phyloP scores from a whole-genome alignment of 345 rosid species.

The Syzygium aromaticum region DNA sequence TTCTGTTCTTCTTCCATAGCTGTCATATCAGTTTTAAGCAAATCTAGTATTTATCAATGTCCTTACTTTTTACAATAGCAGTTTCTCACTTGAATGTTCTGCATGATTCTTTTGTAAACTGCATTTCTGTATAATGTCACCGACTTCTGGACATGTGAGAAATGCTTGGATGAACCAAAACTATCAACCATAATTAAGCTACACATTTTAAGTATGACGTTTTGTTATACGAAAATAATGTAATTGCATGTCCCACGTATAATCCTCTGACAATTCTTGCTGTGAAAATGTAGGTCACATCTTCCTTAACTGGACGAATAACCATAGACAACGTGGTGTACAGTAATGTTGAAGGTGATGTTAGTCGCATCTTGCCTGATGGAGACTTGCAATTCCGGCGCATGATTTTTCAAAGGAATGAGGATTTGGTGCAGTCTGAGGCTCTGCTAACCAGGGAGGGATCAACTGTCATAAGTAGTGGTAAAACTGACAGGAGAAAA shows the following conservation, averaged over 20 bases:
- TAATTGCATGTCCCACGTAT: neutral
- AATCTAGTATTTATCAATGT: neutral
- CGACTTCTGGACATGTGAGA: neutral
- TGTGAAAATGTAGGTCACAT: constrained; percentile 39
- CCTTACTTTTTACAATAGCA: neutral
- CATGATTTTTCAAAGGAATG: constrained; percentile 76
- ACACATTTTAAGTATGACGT: neutral
- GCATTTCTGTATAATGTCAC: neutral
- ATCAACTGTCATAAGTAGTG: constrained; percentile 16
- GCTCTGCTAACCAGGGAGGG: constrained; percentile 56
- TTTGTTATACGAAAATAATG: neutral
- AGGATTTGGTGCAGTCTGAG: constrained; percentile 86
- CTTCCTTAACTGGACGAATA: constrained; percentile 63
- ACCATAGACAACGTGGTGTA: constrained; percentile 81
- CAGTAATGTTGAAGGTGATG: constrained; percentile 42
- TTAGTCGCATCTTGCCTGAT: constrained; percentile 26
- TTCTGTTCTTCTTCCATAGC: neutral
- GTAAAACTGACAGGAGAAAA: constrained; percentile 22
- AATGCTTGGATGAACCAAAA: neutral
- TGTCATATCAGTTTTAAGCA: neutral
- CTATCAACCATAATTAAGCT: neutral
- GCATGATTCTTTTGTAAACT: neutral
- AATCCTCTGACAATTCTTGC: neutral
- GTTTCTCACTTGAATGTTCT: neutral
- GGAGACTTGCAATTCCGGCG: constrained; percentile 60